These are phyloP conservation scores for Nicotiana benthamiana DNA, from an alignment of 257 asterid species.

Conservation along the genomic window DNA sequence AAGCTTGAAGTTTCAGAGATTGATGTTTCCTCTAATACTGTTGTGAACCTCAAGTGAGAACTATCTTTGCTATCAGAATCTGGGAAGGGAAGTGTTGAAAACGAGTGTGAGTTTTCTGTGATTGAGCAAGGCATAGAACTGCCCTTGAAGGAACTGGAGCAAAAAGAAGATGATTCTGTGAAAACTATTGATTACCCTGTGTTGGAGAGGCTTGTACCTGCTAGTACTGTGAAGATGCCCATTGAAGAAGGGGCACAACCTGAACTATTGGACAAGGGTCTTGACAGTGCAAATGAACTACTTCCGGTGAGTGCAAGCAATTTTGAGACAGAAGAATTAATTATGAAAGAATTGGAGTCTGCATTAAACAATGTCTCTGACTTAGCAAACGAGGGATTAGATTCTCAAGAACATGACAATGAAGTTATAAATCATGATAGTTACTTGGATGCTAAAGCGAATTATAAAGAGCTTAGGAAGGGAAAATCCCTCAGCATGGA, in stretches of 20 bases:
- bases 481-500: conserved; percentile 55
- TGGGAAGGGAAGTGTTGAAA: conserved; percentile 28
- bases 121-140: conserved; percentile 29
- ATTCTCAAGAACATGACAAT: conserved; percentile 42
- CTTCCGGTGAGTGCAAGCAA: conserved; percentile 12
- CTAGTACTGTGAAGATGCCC: conserved; percentile 11
- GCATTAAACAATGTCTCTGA: conserved; percentile 44
- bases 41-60: conserved; percentile 22
- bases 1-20: conserved; percentile 23
- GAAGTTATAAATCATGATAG: conserved; percentile 28
- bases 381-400: conserved; percentile 42
- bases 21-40: conserved; percentile 25
- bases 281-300: conserved; percentile 17
- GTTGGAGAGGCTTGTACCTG: conserved; percentile 3
- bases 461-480: conserved; percentile 22
- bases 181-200: conserved; percentile 7
- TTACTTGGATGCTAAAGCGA: conserved; percentile 28
- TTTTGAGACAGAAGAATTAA: conserved; percentile 31
- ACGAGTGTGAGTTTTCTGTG: conserved; percentile 34
- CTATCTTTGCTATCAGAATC: conserved; percentile 20
- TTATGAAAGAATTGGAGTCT: conserved; percentile 58
- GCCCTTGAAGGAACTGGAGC: conserved; percentile 18
- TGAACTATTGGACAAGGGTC: conserved; percentile 7
- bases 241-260: conserved; percentile 4
- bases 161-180: conserved; percentile 9